Percentiles rank a stretch among this genome's conserved stretches.
phyloP scores from a whole-genome alignment of 73 alveolate species.

The Paramecium biaurelia region DNA sequence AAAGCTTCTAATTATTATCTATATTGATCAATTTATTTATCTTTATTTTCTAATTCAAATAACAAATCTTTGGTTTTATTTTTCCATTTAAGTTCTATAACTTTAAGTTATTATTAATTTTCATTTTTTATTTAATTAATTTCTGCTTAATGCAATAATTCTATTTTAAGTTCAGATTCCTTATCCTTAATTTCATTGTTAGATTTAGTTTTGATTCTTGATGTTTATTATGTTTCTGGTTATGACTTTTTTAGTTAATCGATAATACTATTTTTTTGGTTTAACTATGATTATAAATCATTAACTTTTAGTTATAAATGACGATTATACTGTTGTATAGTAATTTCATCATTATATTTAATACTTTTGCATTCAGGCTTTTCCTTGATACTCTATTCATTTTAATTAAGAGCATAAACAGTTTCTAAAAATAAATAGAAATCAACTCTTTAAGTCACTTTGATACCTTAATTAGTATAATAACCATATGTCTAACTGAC shows the following conservation, averaged over 20 bases:
- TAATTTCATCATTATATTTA: conserved; percentile 20
- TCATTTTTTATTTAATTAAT: not conserved
- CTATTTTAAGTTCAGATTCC: not conserved
- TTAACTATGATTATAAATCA: not conserved
- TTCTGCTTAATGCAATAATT: not conserved
- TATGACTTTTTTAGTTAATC: not conserved
- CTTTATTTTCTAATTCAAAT: conserved; percentile 31
- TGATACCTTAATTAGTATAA: conserved; percentile 7
- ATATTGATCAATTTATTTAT: conserved; percentile 31
- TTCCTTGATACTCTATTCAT: not conserved
- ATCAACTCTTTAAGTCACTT: conserved; percentile 9
- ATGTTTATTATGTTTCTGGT: not conserved
- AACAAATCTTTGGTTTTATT: not conserved
- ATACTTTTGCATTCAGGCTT: not conserved
- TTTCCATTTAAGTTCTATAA: not conserved
- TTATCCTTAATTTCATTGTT: not conserved
- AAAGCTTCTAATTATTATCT: conserved; percentile 27
- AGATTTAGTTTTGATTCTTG: not conserved
- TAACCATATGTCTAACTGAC: not conserved
- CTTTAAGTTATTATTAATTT: not conserved
- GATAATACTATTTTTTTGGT: not conserved
- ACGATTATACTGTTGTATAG: not conserved
- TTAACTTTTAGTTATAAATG: not conserved
- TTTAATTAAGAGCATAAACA: not conserved
- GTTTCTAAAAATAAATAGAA: not conserved